Base-by-base conservation (phyloP, 2,329 filamentous ascomycete species). In the Periconia macrospinosa region DNA sequence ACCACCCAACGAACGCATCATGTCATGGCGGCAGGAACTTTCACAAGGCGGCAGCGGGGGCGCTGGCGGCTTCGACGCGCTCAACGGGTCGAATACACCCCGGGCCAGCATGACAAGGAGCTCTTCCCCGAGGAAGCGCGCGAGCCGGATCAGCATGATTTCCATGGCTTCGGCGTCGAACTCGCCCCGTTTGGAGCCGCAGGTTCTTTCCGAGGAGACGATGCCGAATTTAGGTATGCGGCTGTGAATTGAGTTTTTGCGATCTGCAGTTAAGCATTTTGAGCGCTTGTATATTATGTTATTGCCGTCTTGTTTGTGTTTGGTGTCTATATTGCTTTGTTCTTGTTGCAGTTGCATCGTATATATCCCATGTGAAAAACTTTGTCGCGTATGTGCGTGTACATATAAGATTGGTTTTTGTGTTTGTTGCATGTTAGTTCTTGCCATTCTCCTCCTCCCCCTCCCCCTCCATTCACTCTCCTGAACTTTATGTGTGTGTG, bases 21-120 rank as follows among this genome's bases (percentile, higher is more conserved):
- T 95, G 59, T 89, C 86, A 47, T 99, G 93, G 93, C 86, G 92
- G 3, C 91, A 95, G 60, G 83, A 82, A 13, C 82, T 90, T 52
- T 77, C 79, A 6, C 81, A 80, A 55, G 80, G 76, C 33, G 81
- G 76, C 55, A 71, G 79, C n/a, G 79, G 82, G 30, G 74, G 52
- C 37, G 67, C n/a, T n/a, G n/a, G n/a, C n/a, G n/a, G n/a, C n/a
- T n/a, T n/a, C 51, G 49, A 69, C 59, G 41, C 63, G 65, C 27
- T 56, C 58, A 0, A 13, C 30, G 43, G 43, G 43, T 17, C 9
- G 14, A 23, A 18, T 15, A 62, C 19, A 20, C 59, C 62, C 2
- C 49, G 55, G 14, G 45, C 57, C 15, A 69, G 63, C 41, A 53
- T 54, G 19, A 70, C 61, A 54, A 69, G 81, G 56, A 82, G 78